Evolutionary conservation across 106 monocot genomes (phyloP).

Genomic region (Acorus calamus): DNA sequence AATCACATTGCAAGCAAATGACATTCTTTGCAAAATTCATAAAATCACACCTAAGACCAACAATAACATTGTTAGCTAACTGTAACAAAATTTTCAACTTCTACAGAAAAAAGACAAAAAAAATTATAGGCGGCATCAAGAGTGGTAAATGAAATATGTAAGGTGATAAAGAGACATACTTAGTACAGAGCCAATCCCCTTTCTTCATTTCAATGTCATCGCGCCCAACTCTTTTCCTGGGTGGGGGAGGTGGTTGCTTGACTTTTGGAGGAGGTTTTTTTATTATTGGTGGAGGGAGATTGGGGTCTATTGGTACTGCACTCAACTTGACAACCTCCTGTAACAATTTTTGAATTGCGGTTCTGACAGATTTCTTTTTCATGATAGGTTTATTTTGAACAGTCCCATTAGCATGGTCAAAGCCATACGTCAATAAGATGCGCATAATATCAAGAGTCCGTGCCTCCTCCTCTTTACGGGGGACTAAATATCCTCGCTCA

Average conservation of each 20-base stretch:
- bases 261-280: constrained; percentile 79
- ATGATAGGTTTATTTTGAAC: constrained; percentile 74
- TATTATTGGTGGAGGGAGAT: constrained; percentile 73
- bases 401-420: constrained; percentile 62
- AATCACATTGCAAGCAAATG: constrained; percentile 94
- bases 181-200: constrained; percentile 95
- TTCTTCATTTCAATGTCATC: constrained; percentile 99
- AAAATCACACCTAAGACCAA: constrained; percentile 79
- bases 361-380: constrained; percentile 77
- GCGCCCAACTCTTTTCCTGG: constrained; percentile 82
- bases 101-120: background rate
- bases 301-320: constrained; percentile 91
- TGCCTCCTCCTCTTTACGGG: constrained; percentile 86
- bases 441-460: constrained; percentile 92
- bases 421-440: constrained; percentile 75
- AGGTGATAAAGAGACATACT: constrained; percentile 31
- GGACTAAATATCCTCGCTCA: constrained; percentile 72
- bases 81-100: background rate
- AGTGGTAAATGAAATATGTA: background rate
- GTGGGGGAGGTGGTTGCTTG: constrained; percentile 84
- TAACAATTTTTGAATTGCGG: constrained; percentile 68
- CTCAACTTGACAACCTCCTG: constrained; percentile 79
- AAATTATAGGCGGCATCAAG: background rate
- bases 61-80: constrained; percentile 5
- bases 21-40: constrained; percentile 98